Percentiles rank a stretch among this genome's conserved stretches.
phyloP scores from a whole-genome alignment of 1,139 yeast species.

The Kodamaea fungicola region DNA sequence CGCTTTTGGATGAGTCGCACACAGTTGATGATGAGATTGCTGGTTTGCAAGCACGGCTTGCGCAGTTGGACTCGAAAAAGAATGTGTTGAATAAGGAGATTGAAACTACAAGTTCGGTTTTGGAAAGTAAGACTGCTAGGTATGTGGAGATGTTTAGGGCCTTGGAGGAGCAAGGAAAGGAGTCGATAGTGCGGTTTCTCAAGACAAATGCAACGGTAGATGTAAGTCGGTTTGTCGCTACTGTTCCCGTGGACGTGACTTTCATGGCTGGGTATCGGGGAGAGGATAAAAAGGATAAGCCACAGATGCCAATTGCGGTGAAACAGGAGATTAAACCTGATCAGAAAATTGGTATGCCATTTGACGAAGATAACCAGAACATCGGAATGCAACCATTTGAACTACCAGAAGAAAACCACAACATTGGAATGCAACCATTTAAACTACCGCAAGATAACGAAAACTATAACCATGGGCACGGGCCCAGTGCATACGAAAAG shows the following conservation, averaged over 20 bases:
- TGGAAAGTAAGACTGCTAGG: conserved; percentile 48
- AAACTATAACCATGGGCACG: conserved; percentile 22
- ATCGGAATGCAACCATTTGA: conserved; percentile 31
- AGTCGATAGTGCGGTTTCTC: conserved; percentile 27
- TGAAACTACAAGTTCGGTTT: conserved; percentile 48
- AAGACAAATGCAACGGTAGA: conserved; percentile 21
- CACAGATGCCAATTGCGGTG: conserved; percentile 1
- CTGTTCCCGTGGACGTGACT: conserved; percentile 29
- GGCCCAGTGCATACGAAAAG: conserved; percentile 30
- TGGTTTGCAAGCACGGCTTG: conserved; percentile 36
- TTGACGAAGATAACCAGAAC: neutral
- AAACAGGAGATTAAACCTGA: too few relatives aligned
- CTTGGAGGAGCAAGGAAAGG: conserved; percentile 39
- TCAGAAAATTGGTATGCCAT: neutral
- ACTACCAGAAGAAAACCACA: conserved; percentile 7
- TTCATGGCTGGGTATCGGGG: conserved; percentile 18
- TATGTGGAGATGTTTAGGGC: conserved; percentile 39
- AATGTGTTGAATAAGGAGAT: conserved; percentile 39
- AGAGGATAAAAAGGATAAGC: neutral
- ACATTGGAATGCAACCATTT: conserved; percentile 29
- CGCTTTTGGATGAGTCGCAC: conserved; percentile 32
- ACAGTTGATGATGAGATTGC: conserved; percentile 41
- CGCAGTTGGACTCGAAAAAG: conserved; percentile 35
- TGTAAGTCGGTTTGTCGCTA: conserved; percentile 17
- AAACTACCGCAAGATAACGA: conserved; percentile 15